Evolutionary conservation across 305 asterid genomes (phyloP), one percentile per base, ranked within the genome.

Genomic region (Ruellia speciosa): DNA sequence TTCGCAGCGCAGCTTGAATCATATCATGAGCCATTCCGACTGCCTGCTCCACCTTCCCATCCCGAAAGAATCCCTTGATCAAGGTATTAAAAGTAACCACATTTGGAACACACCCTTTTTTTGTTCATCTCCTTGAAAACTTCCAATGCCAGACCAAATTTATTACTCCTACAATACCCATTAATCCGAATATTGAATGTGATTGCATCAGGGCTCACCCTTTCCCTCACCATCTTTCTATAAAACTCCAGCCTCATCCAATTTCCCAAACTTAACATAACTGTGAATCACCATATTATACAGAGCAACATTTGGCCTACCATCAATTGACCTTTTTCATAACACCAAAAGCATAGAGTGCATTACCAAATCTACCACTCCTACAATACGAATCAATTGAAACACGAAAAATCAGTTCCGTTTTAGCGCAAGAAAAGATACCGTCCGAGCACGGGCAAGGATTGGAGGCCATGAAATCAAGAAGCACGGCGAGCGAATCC

Each of bases 401-500:
- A 50, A 81, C 80, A 15, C 88, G 87, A 64, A 86, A 88, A 14
- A 88, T 81, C 9, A 79, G 69, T 70, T 88, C 96, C 3, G 66
- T 88, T 64, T 63, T 69, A 28, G 94, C 79, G 65, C 99, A 88
- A 45, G 90, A 86, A 64, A 92, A 92, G 46, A 92, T 88, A 65
- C 95, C 95, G 39, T 88, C 89, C 15, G 95, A 76, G 66, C 95
- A 92, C 0, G 99, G 95, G 78, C 97, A 88, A 15, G 99, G 96
- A 52, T 81, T 84, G 73, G 96, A 65, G 61, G 85, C 81, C 28
- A 88, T 76, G 81, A 86, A 92, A 24, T 75, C 83, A 28, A 92
- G 79, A 34, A 88, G 84, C 20, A 75, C 59, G 4, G 76, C 69
- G 67, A 92, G 90, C 20, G 80, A 77, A 60, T 86, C 87, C 59